Conservation (phyloP, 805 yeast genomes). For the Suhomyces faveliae region DNA sequence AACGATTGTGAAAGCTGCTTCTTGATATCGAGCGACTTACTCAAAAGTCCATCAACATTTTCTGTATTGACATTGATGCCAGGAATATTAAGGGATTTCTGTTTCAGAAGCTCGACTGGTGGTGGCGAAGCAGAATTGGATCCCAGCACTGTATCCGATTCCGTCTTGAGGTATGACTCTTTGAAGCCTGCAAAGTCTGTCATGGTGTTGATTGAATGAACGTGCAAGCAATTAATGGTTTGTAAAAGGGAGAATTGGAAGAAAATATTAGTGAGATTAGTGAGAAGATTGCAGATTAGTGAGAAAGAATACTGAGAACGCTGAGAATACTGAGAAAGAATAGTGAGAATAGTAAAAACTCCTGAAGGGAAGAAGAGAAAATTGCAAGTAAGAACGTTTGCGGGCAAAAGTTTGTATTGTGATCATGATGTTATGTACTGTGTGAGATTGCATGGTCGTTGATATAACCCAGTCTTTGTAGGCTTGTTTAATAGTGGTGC, state of each 20-base stretch:
- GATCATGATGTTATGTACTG: background rate
- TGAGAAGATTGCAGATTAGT: background rate
- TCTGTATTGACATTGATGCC: slow-evolving; percentile 30
- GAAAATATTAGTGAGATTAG: background rate
- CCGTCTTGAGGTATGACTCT: slow-evolving; percentile 16
- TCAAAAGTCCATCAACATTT: slow-evolving; percentile 23
- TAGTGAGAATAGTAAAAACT: no score
- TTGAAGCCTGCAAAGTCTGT: slow-evolving; percentile 17
- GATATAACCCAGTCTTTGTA: background rate
- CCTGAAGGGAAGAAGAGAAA: background rate
- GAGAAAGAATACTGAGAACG: no score
- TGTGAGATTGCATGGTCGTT: background rate
- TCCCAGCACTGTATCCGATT: slow-evolving; percentile 15
- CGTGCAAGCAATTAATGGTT: no score
- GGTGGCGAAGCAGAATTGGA: slow-evolving; percentile 14
- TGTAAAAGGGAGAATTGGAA: background rate
- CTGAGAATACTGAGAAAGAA: no score
- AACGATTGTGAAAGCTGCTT: slow-evolving; percentile 42
- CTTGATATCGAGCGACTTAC: slow-evolving; percentile 37
- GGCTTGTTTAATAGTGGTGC: background rate
- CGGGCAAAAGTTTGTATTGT: background rate
- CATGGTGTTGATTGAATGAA: background rate
- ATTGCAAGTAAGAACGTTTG: no score
- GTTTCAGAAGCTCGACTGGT: slow-evolving; percentile 11
- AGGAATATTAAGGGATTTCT: slow-evolving; percentile 22